Evolutionary conservation across 352 stramenopile species (phyloP), one percentile per base, ranked within the genome.

Genomic region (Globisporangium sylvaticum): DNA sequence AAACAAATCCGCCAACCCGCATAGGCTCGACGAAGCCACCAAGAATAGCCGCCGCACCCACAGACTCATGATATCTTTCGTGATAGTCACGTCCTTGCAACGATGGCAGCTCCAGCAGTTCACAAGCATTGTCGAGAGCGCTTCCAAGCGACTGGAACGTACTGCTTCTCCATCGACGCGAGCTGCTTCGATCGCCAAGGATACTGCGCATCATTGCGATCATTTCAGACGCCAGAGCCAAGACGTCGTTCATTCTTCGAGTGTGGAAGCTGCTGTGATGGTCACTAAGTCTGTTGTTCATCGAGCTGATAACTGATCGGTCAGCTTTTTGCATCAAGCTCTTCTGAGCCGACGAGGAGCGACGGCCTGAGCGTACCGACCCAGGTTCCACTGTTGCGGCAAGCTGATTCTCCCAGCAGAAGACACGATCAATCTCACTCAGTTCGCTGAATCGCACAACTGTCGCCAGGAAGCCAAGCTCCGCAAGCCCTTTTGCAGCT

Each of bases 391-490:
- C 60, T 0, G 65, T 66, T 25, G 73, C 62, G 52, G 74, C 65
- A 20, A 83, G 57, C 20, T 72, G 66, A 34, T 65, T 75, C 59
- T 91, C 78, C 80, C 80, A 91, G 32, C 87, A 74, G 50, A 81
- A 75, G 53, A 84, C 74, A 1, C 32, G 42, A 18, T 88, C 65
- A 24, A 91, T 65, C 31, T 77, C 58, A 14, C 42, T 46, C 34
- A 85, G 50, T 48, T 89, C 80, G 0, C 59, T 59, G 29, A 48
- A 67, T 14, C 72, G 59, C 58, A 87, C 68, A 42, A 91, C 81
- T 24, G 80, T 86, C 14, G 67, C 72, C 4, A 80, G 32, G 18
- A 90, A 80, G 0, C 79, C 79, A 5, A 80, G 32, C 9, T 75
- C 64, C 0, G 82, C 74, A 7, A 92, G 72, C 5, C 32, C 54